These are phyloP conservation scores for Cadophora malorum DNA, from an alignment of 2,329 filamentous ascomycete genomes.

Conservation along the genomic window DNA sequence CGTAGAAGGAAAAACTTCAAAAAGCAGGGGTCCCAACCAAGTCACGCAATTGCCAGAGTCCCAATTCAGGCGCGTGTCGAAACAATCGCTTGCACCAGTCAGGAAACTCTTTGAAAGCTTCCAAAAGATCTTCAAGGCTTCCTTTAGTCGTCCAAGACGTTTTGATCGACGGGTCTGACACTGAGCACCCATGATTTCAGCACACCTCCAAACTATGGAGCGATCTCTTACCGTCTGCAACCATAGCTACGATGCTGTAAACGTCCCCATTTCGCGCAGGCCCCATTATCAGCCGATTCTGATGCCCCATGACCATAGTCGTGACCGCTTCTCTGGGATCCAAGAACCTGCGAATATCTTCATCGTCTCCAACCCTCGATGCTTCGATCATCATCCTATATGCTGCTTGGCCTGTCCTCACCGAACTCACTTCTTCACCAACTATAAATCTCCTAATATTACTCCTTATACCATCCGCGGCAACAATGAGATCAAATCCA, in stretches of 20 bases:
- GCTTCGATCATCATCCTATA: constrained; percentile 34
- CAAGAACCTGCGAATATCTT: constrained; percentile 46
- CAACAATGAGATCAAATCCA: constrained; percentile 45
- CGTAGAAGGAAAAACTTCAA: background rate
- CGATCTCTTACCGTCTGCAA: constrained; percentile 49
- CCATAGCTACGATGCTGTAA: constrained; percentile 52
- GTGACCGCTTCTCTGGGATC: constrained; percentile 50
- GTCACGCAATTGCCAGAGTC: constrained; percentile 52
- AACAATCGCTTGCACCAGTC: constrained; percentile 48
- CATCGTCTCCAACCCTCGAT: constrained; percentile 50
- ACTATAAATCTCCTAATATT: constrained; percentile 16
- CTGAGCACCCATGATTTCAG: background rate
- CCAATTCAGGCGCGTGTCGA: constrained; percentile 44
- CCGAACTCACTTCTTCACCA: constrained; percentile 14
- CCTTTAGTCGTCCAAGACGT: constrained; percentile 51
- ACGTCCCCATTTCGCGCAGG: constrained; percentile 50
- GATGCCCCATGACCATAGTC: constrained; percentile 54
- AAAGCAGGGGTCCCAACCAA: constrained; percentile 27
- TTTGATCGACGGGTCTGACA: constrained; percentile 47
- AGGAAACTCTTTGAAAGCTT: constrained; percentile 51
- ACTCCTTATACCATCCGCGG: constrained; percentile 47
- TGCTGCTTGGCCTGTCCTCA: constrained; percentile 22
- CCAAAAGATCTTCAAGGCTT: constrained; percentile 46
- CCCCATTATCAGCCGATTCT: constrained; percentile 53
- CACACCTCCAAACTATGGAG: background rate